Evolutionary conservation across 2,329 filamentous ascomycete species (phyloP), one percentile per base, ranked within the genome.

Genomic region (Alternaria rosae): DNA sequence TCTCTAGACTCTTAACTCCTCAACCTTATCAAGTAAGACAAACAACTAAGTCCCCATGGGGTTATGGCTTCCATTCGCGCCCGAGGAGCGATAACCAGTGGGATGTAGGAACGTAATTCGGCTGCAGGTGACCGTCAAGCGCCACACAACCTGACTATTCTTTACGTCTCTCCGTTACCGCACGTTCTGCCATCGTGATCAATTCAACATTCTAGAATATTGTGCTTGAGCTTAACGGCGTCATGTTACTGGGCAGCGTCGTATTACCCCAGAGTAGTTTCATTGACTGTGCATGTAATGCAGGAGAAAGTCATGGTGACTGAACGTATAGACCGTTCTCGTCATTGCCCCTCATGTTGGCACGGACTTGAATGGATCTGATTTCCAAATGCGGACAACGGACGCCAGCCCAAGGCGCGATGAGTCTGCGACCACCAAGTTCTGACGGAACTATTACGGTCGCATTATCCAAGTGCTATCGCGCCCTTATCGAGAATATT

Each of bases 371-470:
- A 51, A 69, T 74, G 71, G 71, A 73, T 74, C 64, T 60, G 65
- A 73, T 74, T 67, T 72, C 71, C 71, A 54, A 66, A 70, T 71
- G 59, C 64, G 71, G 71, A 69, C 65, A 72, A 69, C 56, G 43
- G 65, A 71, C 61, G 63, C 66, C 62, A 69, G 57, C 57, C 64
- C 51, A 66, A 66, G 64, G 53, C 60, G 61, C 57, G 54, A 60
- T 64, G 61, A 64, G 54, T 64, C 65, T 69, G 52, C 54, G 65
- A 65, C 62, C 69, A 66, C 52, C 56, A 60, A 56, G 43, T 28
- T 58, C 57, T 50, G 42, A 58, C 55, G 61, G 64, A 65, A 52
- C 52, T 45, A 66, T 55, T 55, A 43, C 59, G 61, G 60, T 59
- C 35, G 26, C 21, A 64, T 55, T 67, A 56, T 64, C 59, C 44